Evolutionary conservation across 768 basidiomycete species (phyloP), one percentile per base, ranked within the genome.

Genomic region (Leccinum rimulosum): DNA sequence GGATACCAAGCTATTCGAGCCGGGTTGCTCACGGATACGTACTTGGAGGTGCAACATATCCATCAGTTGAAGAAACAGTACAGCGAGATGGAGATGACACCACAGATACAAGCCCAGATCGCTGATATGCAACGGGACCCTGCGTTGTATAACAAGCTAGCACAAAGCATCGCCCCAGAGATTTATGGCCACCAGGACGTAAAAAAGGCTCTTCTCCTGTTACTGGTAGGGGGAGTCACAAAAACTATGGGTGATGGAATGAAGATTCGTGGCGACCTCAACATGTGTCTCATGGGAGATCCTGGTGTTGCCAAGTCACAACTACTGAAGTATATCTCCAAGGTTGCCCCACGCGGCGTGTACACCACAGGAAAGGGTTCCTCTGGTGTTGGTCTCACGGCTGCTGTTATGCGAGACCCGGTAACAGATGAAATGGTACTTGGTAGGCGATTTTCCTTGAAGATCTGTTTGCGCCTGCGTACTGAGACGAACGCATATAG

Each of bases 401-500:
- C 97, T 11, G 97, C 97, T 19, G 97, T 99, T 54, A 98, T 99
- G 95, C 84, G 95, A 49, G 97, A 99, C 70, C 97, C 97, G 4
- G 97, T 98, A 22, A 98, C 97, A 5, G 97, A 98, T 70, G 97
- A 99, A 76, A 98, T 99, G 92, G 97, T 99, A 38, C 80, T 98
- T 51, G 96, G 96, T 95, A 68, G 56, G 91, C 77, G 10, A 33
- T 40, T 49, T 4, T 30, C 27, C n/a, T 49, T n/a, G 19, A 19
- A 51, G 43, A 14, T 22, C 28, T 9, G 43, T 19, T 11, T 45
- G 43, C 11, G 25, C 22, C 22, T 49, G 30, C 3, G 6, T 53
- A 11, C 61, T 71, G 4, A 73, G 54, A 17, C 40, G 27, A 51
- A 51, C 40, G 53, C 19, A 8, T 62, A 10, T 50, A 98, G 97